These are phyloP conservation scores for Triticum aestivum DNA, from an alignment of 176 grass and related monocot species.

Conservation along the genomic window IWGSC_CS_RefSeq_v2.1 NC_057810.1:703482107-703482606, in stretches of 20 bases:
- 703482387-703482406: neutral
- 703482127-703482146: constrained; percentile 51
- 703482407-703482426: neutral
- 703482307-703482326: constrained; percentile 26
- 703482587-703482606: neutral
- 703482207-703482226: constrained; percentile 23
- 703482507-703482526: neutral
- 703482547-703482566: neutral
- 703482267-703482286: neutral
- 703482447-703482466: neutral
- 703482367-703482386: neutral
- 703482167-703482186: constrained; percentile 19
- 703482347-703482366: constrained; percentile 27
- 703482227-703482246: constrained; percentile 15
- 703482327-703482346: constrained; percentile 12
- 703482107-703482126: constrained; percentile 19
- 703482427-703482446: neutral
- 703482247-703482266: neutral
- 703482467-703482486: neutral
- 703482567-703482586: neutral
- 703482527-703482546: neutral
- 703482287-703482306: constrained; percentile 22
- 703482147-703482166: constrained; percentile 40
- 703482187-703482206: neutral
- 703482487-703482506: neutral